Base-by-base conservation (phyloP, 352 stramenopile species). In the Globisporangium mamillatum region DNA sequence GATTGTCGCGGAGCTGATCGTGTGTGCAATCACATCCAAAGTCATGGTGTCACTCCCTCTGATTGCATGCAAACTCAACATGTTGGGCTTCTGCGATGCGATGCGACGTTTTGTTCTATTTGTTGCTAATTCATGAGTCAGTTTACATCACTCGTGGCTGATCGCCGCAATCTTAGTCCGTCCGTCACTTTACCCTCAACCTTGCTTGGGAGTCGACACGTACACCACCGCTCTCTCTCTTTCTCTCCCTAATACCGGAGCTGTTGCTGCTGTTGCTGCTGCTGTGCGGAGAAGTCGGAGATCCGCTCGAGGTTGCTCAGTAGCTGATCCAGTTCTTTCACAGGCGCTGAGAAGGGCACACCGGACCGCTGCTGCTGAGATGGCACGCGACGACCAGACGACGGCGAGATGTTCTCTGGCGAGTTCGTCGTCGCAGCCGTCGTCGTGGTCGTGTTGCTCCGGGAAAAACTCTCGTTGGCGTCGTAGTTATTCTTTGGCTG, bases 251-350 rank as follows among this genome's bases (percentile, higher is more conserved):
- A 64, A 34, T 66, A 66, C 32, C 52, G 64, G 20, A 64, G 29
- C 36, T 46, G 29, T n/a, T 52, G 44, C 22, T 52, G 44, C 1
- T 48, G 38, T 7, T 48, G 38, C 12, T 68, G 76, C 62, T 74
- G 62, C 58, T 77, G 72, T 27, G 74, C 62, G 16, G 81, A 90
- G 32, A 90, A 88, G 58, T 87, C 70, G 4, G 84, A 90, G 29
- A 90, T 92, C 53, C 76, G 84, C 68, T 92, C 84, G 56, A 92
- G 70, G 56, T 87, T 90, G 60, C 73, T 80, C 62, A 92, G 71
- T n/a, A 92, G 66, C 34, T 85, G 75, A 38, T 90, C 80, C 50
- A 92, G 78, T 63, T 92, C 84, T 60, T 82, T 80, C 5, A 75
- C 68, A 9, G 81, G 75, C n/a, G 75, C 67, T 0, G 62, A 69